phyloP scores from a whole-genome alignment of 768 basidiomycete species.

The Gloeopeniophorella convolvens region DNA sequence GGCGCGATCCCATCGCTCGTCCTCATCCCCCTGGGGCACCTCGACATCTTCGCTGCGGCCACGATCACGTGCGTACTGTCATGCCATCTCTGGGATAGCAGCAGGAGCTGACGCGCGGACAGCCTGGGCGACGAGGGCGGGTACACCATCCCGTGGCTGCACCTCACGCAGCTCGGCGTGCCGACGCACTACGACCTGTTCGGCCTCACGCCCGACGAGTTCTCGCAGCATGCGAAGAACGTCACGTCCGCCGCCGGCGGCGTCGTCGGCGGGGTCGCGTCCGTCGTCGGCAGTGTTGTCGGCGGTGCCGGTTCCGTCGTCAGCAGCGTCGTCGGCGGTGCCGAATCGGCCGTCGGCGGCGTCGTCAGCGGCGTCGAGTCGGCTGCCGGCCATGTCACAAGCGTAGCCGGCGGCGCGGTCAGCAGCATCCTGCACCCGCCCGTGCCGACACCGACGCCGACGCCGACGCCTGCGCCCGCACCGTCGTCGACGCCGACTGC shows the following conservation, averaged over 20 bases:
- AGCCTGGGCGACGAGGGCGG: slow-evolving; percentile 39
- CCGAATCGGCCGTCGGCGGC: background rate
- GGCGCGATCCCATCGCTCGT: slow-evolving; percentile 50
- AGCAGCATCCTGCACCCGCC: background rate
- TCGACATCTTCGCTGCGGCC: slow-evolving; percentile 47
- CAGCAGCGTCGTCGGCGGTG: background rate
- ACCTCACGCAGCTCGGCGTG: slow-evolving; percentile 47
- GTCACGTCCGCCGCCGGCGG: background rate
- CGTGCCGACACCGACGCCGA: too few relatives aligned
- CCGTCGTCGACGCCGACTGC: too few relatives aligned
- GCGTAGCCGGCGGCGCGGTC: background rate
- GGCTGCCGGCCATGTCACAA: background rate
- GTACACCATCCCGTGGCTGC: slow-evolving; percentile 61
- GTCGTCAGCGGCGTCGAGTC: background rate
- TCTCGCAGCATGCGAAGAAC: background rate
- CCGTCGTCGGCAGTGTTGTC: background rate
- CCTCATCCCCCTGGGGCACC: slow-evolving; percentile 46
- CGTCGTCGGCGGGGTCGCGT: background rate
- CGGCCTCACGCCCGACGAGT: background rate
- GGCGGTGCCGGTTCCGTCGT: background rate
- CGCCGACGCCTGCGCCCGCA: too few relatives aligned
- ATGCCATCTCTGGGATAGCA: background rate
- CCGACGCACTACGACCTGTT: slow-evolving; percentile 39
- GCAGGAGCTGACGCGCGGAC: background rate
- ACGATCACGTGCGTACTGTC: slow-evolving; percentile 33